Percentiles rank a stretch among this genome's conserved stretches.
These are phyloP conservation scores for Botrytis deweyae DNA, from an alignment of 2,329 filamentous ascomycete species.

Conservation along the genomic window DNA sequence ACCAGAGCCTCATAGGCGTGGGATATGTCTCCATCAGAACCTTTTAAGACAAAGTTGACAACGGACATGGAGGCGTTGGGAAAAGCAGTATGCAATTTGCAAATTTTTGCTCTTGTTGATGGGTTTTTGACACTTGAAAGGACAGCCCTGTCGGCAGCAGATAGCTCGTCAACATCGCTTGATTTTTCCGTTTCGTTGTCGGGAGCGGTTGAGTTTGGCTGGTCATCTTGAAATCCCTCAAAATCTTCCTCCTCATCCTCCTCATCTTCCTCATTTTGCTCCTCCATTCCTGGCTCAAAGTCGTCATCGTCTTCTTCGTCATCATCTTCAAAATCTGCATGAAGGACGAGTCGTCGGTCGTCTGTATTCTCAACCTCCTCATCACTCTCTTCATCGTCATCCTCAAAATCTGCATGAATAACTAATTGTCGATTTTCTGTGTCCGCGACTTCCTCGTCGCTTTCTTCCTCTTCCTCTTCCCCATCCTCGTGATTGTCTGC, in stretches of 20 bases:
- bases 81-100: slow-evolving; percentile 38
- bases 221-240: slow-evolving; percentile 15
- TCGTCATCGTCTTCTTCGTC: slow-evolving; percentile 27
- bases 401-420: slow-evolving; percentile 41
- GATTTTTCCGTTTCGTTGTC: background rate
- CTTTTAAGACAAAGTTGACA: slow-evolving; percentile 36
- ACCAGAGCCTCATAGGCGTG: slow-evolving; percentile 37
- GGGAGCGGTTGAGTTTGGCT: background rate
- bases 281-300: slow-evolving; percentile 36
- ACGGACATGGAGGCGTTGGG: slow-evolving; percentile 35
- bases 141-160: slow-evolving; percentile 19
- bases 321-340: slow-evolving; percentile 31
- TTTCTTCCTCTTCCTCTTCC: slow-evolving; percentile 25
- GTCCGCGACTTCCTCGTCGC: slow-evolving; percentile 40
- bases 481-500: slow-evolving; percentile 31
- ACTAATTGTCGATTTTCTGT: slow-evolving; percentile 27
- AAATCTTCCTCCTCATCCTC: slow-evolving; percentile 13
- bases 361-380: slow-evolving; percentile 35
- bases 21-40: slow-evolving; percentile 34
- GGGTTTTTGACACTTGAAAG: slow-evolving; percentile 28
- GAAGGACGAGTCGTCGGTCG: slow-evolving; percentile 24
- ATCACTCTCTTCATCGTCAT: slow-evolving; percentile 39
- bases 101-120: slow-evolving; percentile 31
- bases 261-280: slow-evolving; percentile 10
- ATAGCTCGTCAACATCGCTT: slow-evolving; percentile 20